Base-by-base conservation (phyloP, 306 rosid species). In the Phaseolus lunatus region DNA sequence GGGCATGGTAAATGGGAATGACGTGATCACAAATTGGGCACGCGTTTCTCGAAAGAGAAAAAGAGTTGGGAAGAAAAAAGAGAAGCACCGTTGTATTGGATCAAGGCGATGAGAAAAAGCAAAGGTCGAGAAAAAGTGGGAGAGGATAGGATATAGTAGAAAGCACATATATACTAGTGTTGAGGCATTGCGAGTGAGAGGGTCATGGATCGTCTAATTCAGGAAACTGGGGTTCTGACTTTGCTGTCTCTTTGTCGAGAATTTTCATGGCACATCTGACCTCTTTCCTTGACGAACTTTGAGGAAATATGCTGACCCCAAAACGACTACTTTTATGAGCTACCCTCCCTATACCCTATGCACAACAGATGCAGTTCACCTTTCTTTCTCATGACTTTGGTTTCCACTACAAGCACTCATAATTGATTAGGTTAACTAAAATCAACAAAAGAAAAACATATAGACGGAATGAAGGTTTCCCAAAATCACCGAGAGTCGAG, bases 241-340 rank as follows among this genome's bases (percentile, higher is more conserved):
- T 14, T 24, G 2, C 66, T 90, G 96, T 92, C 96, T 77, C 56
- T 80, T 90, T 89, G 97, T 90, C 96, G 78, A 86, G 84, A 82
- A 87, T 89, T 90, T 89, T 29, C 73, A 65, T 50, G 86, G 87
- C 92, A 91, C 68, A 27, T 83, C 71, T 66, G 89, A 78, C 69
- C 54, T 29, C 66, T 67, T 80, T 22, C 43, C 44, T 75, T 52
- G 63, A 26, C 71, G 41, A 3, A 58, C 78, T 47, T 14, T 70
- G 50, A 78, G 57, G 58, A 76, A 62, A 71, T 58, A 58, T 66
- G 52, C 31, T 66, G 43, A 69, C 80, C 82, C 76, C 44, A 44
- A 56, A 56, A 65, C 45, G 37, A 35, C 1, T 24, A 7, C 73
- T 67, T 65, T 65, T 65, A 20, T 65, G 54, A 6, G 15, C 57